phyloP scores from a whole-genome alignment of 352 stramenopile genomes.

The Pythium brachiatum region DNA sequence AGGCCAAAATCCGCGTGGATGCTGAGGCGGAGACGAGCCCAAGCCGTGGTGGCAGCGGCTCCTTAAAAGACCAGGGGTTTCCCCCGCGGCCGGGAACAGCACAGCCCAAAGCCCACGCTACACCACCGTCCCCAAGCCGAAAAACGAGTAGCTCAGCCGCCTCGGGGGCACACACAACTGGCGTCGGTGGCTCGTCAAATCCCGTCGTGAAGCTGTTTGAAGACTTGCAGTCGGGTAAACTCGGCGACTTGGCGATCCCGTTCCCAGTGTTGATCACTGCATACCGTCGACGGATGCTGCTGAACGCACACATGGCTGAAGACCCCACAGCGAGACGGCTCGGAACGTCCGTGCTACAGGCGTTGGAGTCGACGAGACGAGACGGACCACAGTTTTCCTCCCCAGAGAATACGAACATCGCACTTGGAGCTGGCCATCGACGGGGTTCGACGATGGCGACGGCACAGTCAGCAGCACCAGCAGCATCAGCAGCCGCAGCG shows the following conservation, averaged over 20 bases:
- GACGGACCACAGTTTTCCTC: slow-evolving; percentile 16
- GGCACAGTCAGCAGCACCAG: background rate
- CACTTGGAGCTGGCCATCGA: background rate
- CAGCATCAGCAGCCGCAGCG: background rate
- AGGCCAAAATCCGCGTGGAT: slow-evolving; percentile 34
- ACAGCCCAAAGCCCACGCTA: background rate
- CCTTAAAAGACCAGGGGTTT: background rate
- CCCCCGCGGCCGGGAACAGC: background rate
- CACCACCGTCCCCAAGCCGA: background rate
- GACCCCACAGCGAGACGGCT: slow-evolving; percentile 47
- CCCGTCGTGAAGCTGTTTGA: slow-evolving; percentile 76
- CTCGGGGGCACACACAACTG: background rate
- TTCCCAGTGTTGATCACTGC: slow-evolving; percentile 81
- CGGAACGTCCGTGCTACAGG: slow-evolving; percentile 46
- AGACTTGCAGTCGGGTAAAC: slow-evolving; percentile 71
- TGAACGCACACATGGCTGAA: slow-evolving; percentile 83
- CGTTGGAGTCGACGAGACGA: slow-evolving; percentile 55
- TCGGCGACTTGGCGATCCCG: slow-evolving; percentile 68
- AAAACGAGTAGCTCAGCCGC: background rate
- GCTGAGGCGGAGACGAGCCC: background rate
- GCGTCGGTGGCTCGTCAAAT: slow-evolving; percentile 29
- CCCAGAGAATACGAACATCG: background rate
- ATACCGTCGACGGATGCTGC: slow-evolving; percentile 70
- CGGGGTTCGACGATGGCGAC: background rate
- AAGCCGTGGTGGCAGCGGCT: background rate